Conservation (phyloP, 805 yeast genomes). For the Metschnikowia drakensbergensis region DNA sequence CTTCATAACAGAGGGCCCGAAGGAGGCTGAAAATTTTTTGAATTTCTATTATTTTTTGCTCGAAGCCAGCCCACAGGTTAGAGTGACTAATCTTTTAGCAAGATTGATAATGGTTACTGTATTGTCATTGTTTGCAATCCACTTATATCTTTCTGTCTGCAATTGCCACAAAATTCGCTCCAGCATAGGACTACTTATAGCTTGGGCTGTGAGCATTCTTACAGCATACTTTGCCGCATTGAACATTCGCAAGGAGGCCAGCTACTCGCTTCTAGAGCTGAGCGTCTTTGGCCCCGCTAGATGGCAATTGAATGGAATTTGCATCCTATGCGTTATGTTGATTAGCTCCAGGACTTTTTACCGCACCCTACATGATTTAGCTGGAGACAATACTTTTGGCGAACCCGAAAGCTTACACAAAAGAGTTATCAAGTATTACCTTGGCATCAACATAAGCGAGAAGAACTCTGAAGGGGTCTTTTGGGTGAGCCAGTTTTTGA, state of each 20-base stretch:
- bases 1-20: background rate
- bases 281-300: conserved; percentile 7
- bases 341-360: conserved; percentile 31
- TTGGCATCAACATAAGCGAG: conserved; percentile 23
- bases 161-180: conserved; percentile 35
- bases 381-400: conserved; percentile 22
- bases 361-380: conserved; percentile 26
- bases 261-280: conserved; percentile 14
- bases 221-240: conserved; percentile 28
- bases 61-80: background rate
- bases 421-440: conserved; percentile 27
- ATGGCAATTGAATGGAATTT: conserved; percentile 21
- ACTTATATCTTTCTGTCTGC: conserved; percentile 28
- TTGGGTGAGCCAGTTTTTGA: conserved; percentile 9
- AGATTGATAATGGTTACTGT: background rate
- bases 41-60: background rate
- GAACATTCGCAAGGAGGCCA: conserved; percentile 20
- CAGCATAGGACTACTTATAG: conserved; percentile 31
- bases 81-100: background rate
- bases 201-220: conserved; percentile 31
- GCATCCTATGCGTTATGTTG: conserved; percentile 23
- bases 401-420: conserved; percentile 21
- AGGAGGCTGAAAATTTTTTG: background rate
- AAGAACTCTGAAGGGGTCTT: conserved; percentile 15
- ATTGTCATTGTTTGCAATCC: background rate